Evolutionary conservation across 352 stramenopile genomes (phyloP).

Genomic region (Pythium utonaiense): DNA sequence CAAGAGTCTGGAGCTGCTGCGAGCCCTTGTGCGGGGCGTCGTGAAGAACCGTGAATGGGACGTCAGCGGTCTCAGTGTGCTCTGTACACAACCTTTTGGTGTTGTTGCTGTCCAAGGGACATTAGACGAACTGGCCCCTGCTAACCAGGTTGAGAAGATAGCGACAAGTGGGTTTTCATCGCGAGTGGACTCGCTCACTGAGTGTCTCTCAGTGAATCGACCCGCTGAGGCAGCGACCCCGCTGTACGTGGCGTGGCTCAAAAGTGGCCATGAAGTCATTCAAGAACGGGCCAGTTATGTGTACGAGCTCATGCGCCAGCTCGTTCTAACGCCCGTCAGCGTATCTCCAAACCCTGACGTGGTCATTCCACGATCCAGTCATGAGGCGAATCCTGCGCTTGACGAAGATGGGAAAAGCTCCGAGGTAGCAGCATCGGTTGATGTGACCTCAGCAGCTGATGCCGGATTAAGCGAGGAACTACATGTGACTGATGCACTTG

Average conservation of each 20-base stretch:
- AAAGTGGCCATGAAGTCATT: conserved; percentile 65
- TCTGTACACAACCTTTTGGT: conserved; percentile 32
- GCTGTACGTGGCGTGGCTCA: conserved; percentile 61
- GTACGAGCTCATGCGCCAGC: conserved; percentile 48
- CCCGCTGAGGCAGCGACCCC: background rate
- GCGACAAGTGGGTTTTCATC: background rate
- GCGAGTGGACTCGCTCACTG: conserved; percentile 6
- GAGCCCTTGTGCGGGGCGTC: conserved; percentile 36
- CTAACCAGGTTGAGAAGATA: conserved; percentile 29
- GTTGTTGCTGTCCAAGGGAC: conserved; percentile 51
- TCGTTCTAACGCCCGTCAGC: conserved; percentile 21
- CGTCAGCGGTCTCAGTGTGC: conserved; percentile 30
- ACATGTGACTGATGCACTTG: background rate
- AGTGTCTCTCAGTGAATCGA: conserved; percentile 2
- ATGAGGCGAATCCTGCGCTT: too few relatives aligned
- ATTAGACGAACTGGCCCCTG: conserved; percentile 2
- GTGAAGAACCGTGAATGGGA: conserved; percentile 38
- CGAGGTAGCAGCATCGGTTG: too few relatives aligned
- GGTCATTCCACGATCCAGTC: too few relatives aligned
- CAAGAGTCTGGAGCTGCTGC: conserved; percentile 28
- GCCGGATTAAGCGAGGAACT: background rate
- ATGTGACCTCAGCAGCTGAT: background rate
- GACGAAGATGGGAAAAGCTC: too few relatives aligned
- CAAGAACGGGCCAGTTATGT: conserved; percentile 60
- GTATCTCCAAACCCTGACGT: background rate